Evolutionary conservation across 176 grass and related monocot genomes (phyloP).

Genomic region (Oryza glumipatula): DNA sequence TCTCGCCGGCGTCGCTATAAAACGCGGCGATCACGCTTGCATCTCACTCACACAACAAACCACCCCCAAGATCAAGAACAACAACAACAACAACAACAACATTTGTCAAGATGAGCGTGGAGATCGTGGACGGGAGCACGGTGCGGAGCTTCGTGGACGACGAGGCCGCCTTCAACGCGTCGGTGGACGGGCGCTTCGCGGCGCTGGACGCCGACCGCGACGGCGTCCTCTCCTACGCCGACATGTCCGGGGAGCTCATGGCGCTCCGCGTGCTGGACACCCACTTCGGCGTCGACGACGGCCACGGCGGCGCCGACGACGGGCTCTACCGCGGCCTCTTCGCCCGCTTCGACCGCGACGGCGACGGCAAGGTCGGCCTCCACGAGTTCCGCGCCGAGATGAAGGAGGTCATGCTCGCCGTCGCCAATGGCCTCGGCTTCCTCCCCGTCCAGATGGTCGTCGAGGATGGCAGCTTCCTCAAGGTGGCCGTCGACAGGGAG

Average conservation of each 20-base stretch:
- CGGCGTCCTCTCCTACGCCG: slow-evolving; percentile 58
- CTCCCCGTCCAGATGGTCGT: slow-evolving; percentile 76
- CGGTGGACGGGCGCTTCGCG: slow-evolving; percentile 54
- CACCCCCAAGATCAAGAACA: too few relatives aligned
- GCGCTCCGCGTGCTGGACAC: slow-evolving; percentile 50
- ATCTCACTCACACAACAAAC: too few relatives aligned
- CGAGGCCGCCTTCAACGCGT: slow-evolving; percentile 52
- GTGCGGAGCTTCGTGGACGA: slow-evolving; percentile 61
- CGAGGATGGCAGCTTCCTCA: slow-evolving; percentile 78
- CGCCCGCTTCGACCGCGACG: slow-evolving; percentile 61
- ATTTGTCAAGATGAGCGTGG: too few relatives aligned
- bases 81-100: too few relatives aligned
- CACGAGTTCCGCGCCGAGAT: slow-evolving; percentile 65
- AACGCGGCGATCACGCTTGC: too few relatives aligned
- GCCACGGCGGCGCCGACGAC: not conserved
- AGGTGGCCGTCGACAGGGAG: slow-evolving; percentile 64
- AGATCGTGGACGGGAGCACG: not conserved
- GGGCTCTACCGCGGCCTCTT: slow-evolving; percentile 64
- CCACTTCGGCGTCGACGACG: slow-evolving; percentile 54
- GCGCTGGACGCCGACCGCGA: slow-evolving; percentile 51
- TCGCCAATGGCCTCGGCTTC: slow-evolving; percentile 58
- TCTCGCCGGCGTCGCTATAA: too few relatives aligned
- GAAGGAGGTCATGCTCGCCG: slow-evolving; percentile 71
- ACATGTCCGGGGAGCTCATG: slow-evolving; percentile 62
- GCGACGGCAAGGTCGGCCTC: slow-evolving; percentile 53